Conservation (phyloP, 352 stramenopile species). For the Phytophthora citricola region DNA sequence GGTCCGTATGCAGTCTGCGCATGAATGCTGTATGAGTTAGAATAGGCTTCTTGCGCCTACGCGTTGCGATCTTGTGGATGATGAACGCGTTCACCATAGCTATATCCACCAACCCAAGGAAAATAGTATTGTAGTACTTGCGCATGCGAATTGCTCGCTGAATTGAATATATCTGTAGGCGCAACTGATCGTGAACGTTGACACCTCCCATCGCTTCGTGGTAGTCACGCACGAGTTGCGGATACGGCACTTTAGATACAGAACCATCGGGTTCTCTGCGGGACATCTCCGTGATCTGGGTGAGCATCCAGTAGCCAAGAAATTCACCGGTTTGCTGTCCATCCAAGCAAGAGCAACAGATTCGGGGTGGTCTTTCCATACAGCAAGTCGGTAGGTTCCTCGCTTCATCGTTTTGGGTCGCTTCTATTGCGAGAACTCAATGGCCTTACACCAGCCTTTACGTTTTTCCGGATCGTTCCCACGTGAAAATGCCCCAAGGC, state of each 20-base stretch:
- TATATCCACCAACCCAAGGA: neutral
- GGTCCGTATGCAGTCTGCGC: neutral
- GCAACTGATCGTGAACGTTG: neutral
- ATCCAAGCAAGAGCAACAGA: neutral
- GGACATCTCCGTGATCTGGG: neutral
- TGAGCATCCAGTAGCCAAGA: neutral
- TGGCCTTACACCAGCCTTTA: neutral
- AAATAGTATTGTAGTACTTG: neutral
- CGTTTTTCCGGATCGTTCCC: neutral
- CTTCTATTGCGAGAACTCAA: neutral
- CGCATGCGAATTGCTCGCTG: neutral
- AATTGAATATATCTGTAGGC: neutral
- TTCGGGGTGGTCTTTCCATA: neutral
- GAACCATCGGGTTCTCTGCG: neutral
- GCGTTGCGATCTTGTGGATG: neutral
- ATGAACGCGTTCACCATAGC: neutral
- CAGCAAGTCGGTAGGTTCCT: neutral
- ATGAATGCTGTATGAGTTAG: too few species aligned
- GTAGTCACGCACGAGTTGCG: neutral
- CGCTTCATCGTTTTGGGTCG: neutral
- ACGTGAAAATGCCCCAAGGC: neutral
- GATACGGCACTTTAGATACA: neutral
- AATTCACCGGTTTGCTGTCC: neutral
- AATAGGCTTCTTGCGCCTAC: neutral
- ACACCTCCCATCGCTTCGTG: neutral